Evolutionary conservation across 1,284 basidiomycete species (phyloP), one percentile per base, ranked within the genome.

Genomic region (Boletellus dicymbophilus): DNA sequence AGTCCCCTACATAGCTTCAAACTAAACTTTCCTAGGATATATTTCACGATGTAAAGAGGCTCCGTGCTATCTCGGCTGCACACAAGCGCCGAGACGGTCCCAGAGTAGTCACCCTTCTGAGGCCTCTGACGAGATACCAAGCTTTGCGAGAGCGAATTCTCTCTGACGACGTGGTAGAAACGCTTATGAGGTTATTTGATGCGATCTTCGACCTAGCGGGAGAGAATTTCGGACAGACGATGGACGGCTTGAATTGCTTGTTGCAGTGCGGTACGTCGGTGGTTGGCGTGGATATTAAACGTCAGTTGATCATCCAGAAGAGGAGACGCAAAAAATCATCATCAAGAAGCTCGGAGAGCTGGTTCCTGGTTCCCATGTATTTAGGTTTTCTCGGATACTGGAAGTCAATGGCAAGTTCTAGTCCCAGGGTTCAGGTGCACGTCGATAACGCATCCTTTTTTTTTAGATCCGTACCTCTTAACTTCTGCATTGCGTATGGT

Each of bases 51-150:
- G 53, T 44, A 7, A 53, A 42, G 48, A 23, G 15, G 11, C 21
- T 67, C 4, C 20, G n/a, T 4, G 22, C 3, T 0, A 59, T 63
- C 18, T 26, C 67, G 16, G n/a, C 16, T 21, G 9, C 13, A 21
- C 49, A 39, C 22, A 49, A 52, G n/a, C 58, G 61, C 34, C 47
- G 44, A 27, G 53, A 65, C 22, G 43, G 47, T 25, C 47, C 56
- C 3, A 57, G 62, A 52, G 58, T 62, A 3, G 31, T 66, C 13
- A 53, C 63, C 22, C 57, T 67, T 25, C 30, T 64, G 26, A 48
- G 57, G 36, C 53, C 59, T 1, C 21, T 63, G 40, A 49, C 53
- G 30, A 58, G 41, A 25, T 54, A 67, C 25, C 16, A 28, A 11
- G 27, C 21, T 23, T 44, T 63, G 22, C 51, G 52, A 16, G 6